A percentile compares a stretch with the other conserved stretches of the same genome.
Evolutionary conservation across 176 grass and related monocot genomes (phyloP).

Genomic region (Zea luxurians): DNA sequence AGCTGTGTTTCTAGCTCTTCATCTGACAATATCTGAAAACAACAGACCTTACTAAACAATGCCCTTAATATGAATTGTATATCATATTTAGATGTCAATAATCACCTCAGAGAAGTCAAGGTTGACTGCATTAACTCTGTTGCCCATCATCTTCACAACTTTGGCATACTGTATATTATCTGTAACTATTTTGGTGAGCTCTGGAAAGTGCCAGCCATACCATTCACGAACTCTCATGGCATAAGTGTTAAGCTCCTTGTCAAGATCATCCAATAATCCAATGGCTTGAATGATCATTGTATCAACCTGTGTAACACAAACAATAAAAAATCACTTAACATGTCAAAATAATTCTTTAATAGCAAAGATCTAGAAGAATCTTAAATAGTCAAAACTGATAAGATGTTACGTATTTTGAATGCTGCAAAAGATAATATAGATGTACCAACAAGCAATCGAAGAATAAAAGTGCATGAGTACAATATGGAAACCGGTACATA

Average conservation of each 20-base stretch:
- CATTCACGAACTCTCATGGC: constrained; percentile 92
- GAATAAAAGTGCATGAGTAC: neutral
- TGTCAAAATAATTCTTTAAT: neutral
- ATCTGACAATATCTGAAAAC: constrained; percentile 67
- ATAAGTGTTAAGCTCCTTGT: constrained; percentile 88
- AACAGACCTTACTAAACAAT: constrained; percentile 6
- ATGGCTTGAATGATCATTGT: constrained; percentile 79
- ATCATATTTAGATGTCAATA: neutral
- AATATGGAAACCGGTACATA: neutral
- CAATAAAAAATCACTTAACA: neutral
- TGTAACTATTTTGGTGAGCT: constrained; percentile 75
- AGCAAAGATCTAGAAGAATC: neutral
- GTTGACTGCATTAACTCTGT: constrained; percentile 55
- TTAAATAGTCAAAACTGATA: neutral
- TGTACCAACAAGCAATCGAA: neutral
- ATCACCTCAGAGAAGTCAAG: constrained; percentile 95
- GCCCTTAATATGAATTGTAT: neutral
- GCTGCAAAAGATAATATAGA: neutral
- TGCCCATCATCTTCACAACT: constrained; percentile 81
- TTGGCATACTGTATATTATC: constrained; percentile 67
- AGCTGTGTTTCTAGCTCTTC: constrained; percentile 75
- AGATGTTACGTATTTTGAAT: constrained; percentile 7
- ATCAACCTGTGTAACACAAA: constrained; percentile 55
- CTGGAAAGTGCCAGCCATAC: constrained; percentile 96
- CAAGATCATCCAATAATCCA: constrained; percentile 88